phyloP scores from a whole-genome alignment of 2,329 filamentous ascomycete genomes.

The Scedosporium minutisporum region DNA sequence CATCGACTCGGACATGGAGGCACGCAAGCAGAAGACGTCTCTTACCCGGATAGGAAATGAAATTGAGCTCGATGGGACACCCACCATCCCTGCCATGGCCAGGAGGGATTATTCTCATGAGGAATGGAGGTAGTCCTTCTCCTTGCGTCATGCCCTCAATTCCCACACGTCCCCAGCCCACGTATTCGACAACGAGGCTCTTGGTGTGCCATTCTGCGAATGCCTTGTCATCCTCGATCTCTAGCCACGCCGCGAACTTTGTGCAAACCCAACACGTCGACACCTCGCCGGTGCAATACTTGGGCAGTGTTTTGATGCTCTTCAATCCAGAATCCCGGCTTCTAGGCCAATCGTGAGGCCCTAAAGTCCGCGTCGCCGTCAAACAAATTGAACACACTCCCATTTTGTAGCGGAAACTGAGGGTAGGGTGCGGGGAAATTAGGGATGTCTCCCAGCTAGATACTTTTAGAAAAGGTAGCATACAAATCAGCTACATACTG shows the following conservation, averaged over 20 bases:
- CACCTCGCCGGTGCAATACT: neutral
- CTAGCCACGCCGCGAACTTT: neutral
- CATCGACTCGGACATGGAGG: too few relatives aligned
- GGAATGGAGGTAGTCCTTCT: too few relatives aligned
- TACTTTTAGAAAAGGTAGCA: too few relatives aligned
- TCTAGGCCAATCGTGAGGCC: neutral
- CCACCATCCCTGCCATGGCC: too few relatives aligned
- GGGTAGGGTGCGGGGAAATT: too few relatives aligned
- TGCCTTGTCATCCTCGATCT: neutral
- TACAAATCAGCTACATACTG: too few relatives aligned
- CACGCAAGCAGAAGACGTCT: too few relatives aligned
- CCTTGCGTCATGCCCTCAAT: neutral
- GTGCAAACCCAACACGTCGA: neutral
- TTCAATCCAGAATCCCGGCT: neutral
- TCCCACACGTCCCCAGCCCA: neutral
- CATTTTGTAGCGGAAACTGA: neutral
- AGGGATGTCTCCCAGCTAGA: too few relatives aligned
- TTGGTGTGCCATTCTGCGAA: neutral
- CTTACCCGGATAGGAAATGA: too few relatives aligned
- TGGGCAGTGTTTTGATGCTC: neutral
- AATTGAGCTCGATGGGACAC: too few relatives aligned
- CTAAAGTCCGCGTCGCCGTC: neutral
- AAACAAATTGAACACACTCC: neutral
- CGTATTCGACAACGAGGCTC: neutral
- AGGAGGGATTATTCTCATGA: too few relatives aligned